A percentile compares a stretch with the other conserved stretches of the same genome.
Evolutionary conservation across 805 yeast genomes (phyloP).

Genomic region (Hanseniaspora lindneri): DNA sequence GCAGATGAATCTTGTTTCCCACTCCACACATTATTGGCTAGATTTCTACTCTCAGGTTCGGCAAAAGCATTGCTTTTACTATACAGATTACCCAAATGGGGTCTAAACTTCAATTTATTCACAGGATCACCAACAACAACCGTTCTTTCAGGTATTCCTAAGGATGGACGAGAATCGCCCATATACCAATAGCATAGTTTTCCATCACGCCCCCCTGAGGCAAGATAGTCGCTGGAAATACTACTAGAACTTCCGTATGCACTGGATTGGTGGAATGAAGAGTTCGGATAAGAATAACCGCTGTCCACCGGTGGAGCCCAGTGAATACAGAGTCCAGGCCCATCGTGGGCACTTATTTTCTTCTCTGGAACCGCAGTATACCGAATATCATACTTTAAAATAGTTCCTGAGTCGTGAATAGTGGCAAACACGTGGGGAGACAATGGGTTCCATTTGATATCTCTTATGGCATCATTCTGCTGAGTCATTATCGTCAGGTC

Average conservation of each 20-base stretch:
- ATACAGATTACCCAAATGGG: constrained; percentile 16
- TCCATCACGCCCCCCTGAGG: constrained; percentile 88
- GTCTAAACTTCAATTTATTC: constrained; percentile 36
- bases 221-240: constrained; percentile 45
- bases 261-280: background rate
- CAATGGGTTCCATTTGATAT: constrained; percentile 40
- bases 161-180: constrained; percentile 21
- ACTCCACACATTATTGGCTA: background rate
- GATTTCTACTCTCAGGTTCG: too few species aligned
- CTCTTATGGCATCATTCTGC: constrained; percentile 54
- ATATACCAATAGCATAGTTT: constrained; percentile 29
- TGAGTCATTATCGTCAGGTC: constrained; percentile 36
- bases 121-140: constrained; percentile 70
- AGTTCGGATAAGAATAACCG: background rate
- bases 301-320: constrained; percentile 60
- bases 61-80: background rate
- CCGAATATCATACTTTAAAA: constrained; percentile 81
- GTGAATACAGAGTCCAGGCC: constrained; percentile 77
- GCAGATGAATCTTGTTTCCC: background rate
- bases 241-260: background rate
- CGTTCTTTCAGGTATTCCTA: constrained; percentile 50
- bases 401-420: constrained; percentile 78
- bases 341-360: constrained; percentile 76
- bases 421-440: constrained; percentile 50
- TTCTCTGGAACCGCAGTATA: constrained; percentile 50